These are phyloP conservation scores for Acanthamoeba healyi DNA, from an alignment of 208 protist species.

Conservation along the genomic window DNA sequence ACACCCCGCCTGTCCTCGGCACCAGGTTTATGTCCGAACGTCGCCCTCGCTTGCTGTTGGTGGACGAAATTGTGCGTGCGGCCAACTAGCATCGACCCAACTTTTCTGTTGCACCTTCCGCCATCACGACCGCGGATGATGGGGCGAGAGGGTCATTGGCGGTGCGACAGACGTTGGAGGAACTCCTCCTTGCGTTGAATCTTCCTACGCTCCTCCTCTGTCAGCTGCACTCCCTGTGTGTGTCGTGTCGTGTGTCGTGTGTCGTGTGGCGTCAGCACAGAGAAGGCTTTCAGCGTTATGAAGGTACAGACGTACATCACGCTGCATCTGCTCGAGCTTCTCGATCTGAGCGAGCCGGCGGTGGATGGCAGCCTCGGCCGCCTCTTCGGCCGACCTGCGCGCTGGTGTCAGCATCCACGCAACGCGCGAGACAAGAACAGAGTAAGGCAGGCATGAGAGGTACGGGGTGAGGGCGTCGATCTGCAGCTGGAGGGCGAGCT, in stretches of 20 bases:
- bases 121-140: too few relatives aligned
- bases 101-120: too few relatives aligned
- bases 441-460: background rate
- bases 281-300: too few relatives aligned
- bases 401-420: background rate
- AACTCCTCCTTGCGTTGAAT: background rate
- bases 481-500: background rate
- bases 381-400: background rate
- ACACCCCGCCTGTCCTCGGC: too few relatives aligned
- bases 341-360: constrained; percentile 13
- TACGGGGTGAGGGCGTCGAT: constrained; percentile 2
- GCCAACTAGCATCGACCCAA: too few relatives aligned
- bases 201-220: background rate
- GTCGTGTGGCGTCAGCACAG: background rate
- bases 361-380: background rate
- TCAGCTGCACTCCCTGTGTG: background rate
- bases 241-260: background rate
- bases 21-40: too few relatives aligned
- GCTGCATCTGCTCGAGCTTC: background rate
- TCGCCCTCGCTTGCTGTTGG: too few relatives aligned
- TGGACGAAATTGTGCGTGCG: too few relatives aligned
- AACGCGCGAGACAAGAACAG: background rate
- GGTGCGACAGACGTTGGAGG: background rate
- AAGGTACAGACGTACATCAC: background rate
- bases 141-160: too few relatives aligned